Conservation (phyloP, 2,329 filamentous ascomycete species). For the Epichloe uncinata region DNA sequence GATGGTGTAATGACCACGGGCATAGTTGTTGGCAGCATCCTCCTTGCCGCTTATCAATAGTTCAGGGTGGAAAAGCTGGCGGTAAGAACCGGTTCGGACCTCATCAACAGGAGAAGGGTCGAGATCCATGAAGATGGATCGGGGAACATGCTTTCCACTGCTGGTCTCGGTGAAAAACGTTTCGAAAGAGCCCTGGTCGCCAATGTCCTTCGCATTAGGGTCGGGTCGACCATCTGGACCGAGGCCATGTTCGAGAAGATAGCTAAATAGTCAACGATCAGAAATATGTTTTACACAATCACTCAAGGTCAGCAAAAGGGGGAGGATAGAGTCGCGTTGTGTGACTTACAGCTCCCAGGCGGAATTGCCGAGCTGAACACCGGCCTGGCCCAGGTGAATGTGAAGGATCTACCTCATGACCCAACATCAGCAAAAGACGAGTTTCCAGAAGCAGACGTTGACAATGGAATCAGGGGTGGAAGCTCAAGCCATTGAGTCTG, state of each 20-base stretch:
- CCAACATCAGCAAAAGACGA: slow-evolving; percentile 7
- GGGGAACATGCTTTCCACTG: slow-evolving; percentile 56
- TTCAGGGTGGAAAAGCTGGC: slow-evolving; percentile 60
- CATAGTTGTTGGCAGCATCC: slow-evolving; percentile 67
- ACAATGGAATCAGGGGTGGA: not conserved
- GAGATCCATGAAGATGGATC: slow-evolving; percentile 59
- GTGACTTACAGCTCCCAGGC: slow-evolving; percentile 60
- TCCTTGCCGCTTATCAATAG: slow-evolving; percentile 62
- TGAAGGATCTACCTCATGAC: slow-evolving; percentile 39
- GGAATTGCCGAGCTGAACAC: slow-evolving; percentile 61
- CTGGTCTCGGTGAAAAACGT: slow-evolving; percentile 65
- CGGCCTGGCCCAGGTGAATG: slow-evolving; percentile 54
- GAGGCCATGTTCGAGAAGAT: slow-evolving; percentile 60
- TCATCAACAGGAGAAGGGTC: slow-evolving; percentile 63
- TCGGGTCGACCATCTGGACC: slow-evolving; percentile 50
- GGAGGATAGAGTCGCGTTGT: slow-evolving; percentile 11
- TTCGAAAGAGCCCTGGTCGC: slow-evolving; percentile 52
- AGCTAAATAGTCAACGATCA: slow-evolving; percentile 31
- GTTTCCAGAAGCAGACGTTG: not conserved
- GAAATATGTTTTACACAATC: slow-evolving; percentile 4
- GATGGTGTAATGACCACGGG: slow-evolving; percentile 63
- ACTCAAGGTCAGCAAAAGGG: not conserved
- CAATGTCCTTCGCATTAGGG: slow-evolving; percentile 44
- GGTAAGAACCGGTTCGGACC: slow-evolving; percentile 55
- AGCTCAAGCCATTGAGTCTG: not conserved